phyloP scores from a whole-genome alignment of 768 basidiomycete species.

The Mycena alexandri region DNA sequence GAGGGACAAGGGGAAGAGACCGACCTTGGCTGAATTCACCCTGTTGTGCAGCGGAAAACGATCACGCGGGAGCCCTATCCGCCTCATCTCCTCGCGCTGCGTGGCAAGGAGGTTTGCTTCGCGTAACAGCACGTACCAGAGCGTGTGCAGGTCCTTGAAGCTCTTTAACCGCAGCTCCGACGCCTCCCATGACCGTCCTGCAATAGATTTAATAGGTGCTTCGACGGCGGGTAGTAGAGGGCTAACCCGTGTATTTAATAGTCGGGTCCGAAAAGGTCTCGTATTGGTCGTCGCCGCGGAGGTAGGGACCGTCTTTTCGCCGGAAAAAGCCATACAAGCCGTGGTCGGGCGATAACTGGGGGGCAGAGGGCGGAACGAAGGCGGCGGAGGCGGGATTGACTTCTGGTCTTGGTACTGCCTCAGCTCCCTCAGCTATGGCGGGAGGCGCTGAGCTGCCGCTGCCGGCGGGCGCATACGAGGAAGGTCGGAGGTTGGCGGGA shows the following conservation, averaged over 20 bases:
- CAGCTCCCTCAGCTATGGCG: constrained; percentile 14
- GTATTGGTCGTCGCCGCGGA: constrained; percentile 62
- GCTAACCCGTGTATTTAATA: constrained; percentile 14
- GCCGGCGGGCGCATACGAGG: not conserved
- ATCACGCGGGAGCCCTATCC: constrained; percentile 60
- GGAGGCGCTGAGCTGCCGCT: constrained; percentile 11
- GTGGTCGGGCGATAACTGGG: constrained; percentile 62
- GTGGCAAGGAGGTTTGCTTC: constrained; percentile 94
- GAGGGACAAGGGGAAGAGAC: not conserved
- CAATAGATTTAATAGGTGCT: constrained; percentile 45
- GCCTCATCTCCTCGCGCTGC: constrained; percentile 82
- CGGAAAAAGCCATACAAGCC: constrained; percentile 86
- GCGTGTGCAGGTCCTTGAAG: constrained; percentile 92
- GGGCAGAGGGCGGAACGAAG: constrained; percentile 20
- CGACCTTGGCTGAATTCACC: constrained; percentile 59
- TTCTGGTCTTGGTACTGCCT: not conserved
- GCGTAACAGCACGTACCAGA: constrained; percentile 92
- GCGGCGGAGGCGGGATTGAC: not conserved
- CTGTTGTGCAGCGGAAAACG: constrained; percentile 8
- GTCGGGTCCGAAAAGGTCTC: constrained; percentile 52
- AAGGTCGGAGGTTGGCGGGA: constrained; percentile 7
- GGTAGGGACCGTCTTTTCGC: constrained; percentile 59
- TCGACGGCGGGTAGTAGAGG: not conserved
- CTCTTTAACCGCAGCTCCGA: constrained; percentile 90
- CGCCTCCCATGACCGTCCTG: constrained; percentile 91